A percentile compares a stretch with the other conserved stretches of the same genome.
phyloP scores from a whole-genome alignment of 768 basidiomycete genomes.

The Gautieria morchelliformis region DNA sequence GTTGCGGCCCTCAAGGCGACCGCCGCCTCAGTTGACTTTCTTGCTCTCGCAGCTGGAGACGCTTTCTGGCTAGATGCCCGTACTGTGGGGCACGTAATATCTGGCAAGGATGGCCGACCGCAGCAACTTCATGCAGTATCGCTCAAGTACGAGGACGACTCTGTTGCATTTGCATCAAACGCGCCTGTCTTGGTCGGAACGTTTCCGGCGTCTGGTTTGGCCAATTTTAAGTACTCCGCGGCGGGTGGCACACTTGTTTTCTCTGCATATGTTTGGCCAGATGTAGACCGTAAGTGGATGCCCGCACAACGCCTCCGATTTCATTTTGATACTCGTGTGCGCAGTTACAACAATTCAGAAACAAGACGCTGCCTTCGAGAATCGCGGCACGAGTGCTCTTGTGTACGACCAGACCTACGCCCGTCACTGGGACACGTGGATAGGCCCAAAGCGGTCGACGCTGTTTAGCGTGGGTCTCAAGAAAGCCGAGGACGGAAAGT shows the following conservation, averaged over 20 bases:
- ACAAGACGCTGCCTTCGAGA: constrained; percentile 63
- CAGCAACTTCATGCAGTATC: constrained; percentile 54
- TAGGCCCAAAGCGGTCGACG: constrained; percentile 56
- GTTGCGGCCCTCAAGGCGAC: constrained; percentile 49
- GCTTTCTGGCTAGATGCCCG: constrained; percentile 69
- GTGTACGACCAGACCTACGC: constrained; percentile 63
- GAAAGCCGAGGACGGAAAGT: constrained; percentile 38
- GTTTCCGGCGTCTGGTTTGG: constrained; percentile 49
- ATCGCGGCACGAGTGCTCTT: constrained; percentile 60
- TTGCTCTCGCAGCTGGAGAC: constrained; percentile 55
- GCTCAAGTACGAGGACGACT: constrained; percentile 33
- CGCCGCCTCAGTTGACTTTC: constrained; percentile 40
- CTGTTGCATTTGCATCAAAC: constrained; percentile 15
- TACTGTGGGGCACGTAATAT: constrained; percentile 62
- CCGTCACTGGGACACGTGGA: constrained; percentile 76
- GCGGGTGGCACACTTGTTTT: constrained; percentile 65
- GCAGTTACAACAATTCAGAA: constrained; percentile 49
- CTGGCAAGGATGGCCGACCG: constrained; percentile 36
- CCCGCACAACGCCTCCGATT: constrained; percentile 16
- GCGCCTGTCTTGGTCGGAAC: constrained; percentile 42
- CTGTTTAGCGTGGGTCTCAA: constrained; percentile 60
- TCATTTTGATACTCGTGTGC: constrained; percentile 13
- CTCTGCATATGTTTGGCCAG: constrained; percentile 72
- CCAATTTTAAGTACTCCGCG: constrained; percentile 58
- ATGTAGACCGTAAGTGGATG: constrained; percentile 37